Evolutionary conservation across 495 filamentous ascomycete genomes (phyloP).

Genomic region (Jackrogersella multiformis): DNA sequence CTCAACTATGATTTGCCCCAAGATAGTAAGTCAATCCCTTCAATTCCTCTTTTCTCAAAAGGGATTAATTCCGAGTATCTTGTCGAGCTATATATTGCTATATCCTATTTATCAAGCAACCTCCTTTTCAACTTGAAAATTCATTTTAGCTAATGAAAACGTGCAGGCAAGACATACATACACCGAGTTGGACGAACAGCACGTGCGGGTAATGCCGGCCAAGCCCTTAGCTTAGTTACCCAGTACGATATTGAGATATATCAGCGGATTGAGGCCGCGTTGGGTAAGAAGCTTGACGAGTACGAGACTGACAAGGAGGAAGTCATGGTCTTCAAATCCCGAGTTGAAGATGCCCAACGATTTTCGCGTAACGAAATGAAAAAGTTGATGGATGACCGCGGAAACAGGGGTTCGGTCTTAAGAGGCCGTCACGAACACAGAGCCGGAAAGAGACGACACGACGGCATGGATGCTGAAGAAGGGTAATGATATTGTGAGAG

Average conservation of each 20-base stretch:
- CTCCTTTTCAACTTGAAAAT: not conserved
- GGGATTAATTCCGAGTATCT: too few species aligned
- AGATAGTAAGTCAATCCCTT: conserved; percentile 52
- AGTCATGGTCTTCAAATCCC: conserved; percentile 81
- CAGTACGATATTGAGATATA: conserved; percentile 94
- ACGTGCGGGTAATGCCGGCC: conserved; percentile 85
- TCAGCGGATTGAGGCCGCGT: conserved; percentile 81
- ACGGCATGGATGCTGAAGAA: conserved; percentile 89
- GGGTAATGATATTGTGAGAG: conserved; percentile 51
- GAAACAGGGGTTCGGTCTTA: conserved; percentile 68
- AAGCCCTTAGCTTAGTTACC: conserved; percentile 81
- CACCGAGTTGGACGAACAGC: conserved; percentile 95
- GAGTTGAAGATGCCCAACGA: conserved; percentile 86
- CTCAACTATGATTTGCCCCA: conserved; percentile 85
- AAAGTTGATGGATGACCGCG: conserved; percentile 78
- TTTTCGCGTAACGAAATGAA: conserved; percentile 85
- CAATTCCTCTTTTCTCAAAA: too few species aligned
- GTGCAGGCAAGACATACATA: conserved; percentile 81
- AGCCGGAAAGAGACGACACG: conserved; percentile 67
- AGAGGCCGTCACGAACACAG: conserved; percentile 60
- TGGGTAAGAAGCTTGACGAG: conserved; percentile 78
- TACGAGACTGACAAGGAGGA: conserved; percentile 79
- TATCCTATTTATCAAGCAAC: too few species aligned
- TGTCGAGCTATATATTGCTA: too few species aligned
- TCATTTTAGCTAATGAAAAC: conserved; percentile 5